Percentiles rank a stretch among this genome's conserved stretches.
phyloP scores from a whole-genome alignment of 139 green algal species.

The Astrephomene gubernaculifera region DNA sequence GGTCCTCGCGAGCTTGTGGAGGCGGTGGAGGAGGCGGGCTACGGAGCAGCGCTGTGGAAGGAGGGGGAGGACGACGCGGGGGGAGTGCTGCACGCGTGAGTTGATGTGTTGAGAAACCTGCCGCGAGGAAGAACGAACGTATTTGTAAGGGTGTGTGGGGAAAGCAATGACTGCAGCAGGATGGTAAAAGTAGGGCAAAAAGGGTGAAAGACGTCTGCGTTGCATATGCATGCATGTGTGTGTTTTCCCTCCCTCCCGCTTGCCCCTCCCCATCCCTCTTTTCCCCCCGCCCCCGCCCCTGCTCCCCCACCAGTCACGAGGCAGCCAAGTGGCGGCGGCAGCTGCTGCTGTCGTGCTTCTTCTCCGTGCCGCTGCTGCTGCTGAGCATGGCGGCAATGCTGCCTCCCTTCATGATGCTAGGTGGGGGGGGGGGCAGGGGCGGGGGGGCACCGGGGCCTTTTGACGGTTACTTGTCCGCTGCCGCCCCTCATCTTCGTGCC shows the following conservation, averaged over 20 bases:
- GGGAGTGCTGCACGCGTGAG: constrained; percentile 12
- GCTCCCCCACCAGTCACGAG: constrained; percentile 10
- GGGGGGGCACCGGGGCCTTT: background rate
- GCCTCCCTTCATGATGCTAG: constrained; percentile 25
- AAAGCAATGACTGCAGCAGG: too few species aligned
- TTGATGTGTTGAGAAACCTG: too few species aligned
- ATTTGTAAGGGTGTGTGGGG: too few species aligned
- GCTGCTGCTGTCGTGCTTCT: constrained; percentile 18
- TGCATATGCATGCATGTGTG: too few species aligned
- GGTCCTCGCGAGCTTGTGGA: constrained; percentile 82
- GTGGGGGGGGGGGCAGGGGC: background rate
- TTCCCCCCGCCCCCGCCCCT: background rate
- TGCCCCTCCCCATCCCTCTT: background rate
- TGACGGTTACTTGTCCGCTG: background rate
- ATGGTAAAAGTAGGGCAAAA: too few species aligned
- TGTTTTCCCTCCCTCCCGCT: background rate
- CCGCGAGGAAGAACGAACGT: too few species aligned
- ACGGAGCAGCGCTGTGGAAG: constrained; percentile 53
- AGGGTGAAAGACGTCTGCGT: too few species aligned
- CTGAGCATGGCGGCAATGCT: constrained; percentile 38
- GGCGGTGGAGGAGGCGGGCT: constrained; percentile 72
- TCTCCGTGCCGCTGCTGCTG: constrained; percentile 28
- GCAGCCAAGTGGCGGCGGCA: constrained; percentile 29
- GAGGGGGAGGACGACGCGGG: constrained; percentile 31
- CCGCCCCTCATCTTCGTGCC: background rate